Base-by-base conservation (phyloP, 139 green algal species). In the Haematococcus lacustris region DNA sequence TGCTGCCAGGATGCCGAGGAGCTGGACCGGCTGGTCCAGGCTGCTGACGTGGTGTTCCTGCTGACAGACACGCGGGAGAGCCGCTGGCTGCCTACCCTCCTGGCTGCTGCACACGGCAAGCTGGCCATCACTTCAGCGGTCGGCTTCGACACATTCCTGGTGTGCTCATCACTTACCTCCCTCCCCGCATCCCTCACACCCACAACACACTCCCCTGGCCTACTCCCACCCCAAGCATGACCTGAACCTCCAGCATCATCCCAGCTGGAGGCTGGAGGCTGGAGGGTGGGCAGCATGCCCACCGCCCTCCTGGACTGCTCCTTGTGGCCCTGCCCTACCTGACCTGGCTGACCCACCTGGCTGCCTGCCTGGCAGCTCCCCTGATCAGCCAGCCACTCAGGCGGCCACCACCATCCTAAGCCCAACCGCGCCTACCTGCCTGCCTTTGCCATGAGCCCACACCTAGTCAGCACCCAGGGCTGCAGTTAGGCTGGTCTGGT, bases 31-130 rank as follows among this genome's bases (percentile, higher is more conserved):
- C 76, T 93, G 37, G 77, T 98, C 9, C 28, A 67, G 1, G 38
- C 62, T 1, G 86, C 94, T 64, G 94, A 99, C 74, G 88, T 85
- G 1, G 85, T 97, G 21, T 98, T 97, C 82, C 78, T 98, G 69
- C 88, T 98, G 23, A 97, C 89, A 35, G 95, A 99, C 89, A 98
- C 92, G 0, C 83, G 95, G 0, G 95, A 99, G 84, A 88, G 78
- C 41, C 82, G 91, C 7, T 94, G 92, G 81, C 88, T 98, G 78
- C 95, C 95, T 17, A 93, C 91, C 2, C 77, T 98, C 63, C 79
- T 97, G 59, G 84, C 75, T 34, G 90, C 88, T 39, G 84, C 68
- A 33, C 35, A 73, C 37, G 78, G 68, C 51, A 92, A 88, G 71
- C 69, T 83, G 23, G 89, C 88, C 51, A 91, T 98, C 83, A 98